A percentile compares a stretch with the other conserved stretches of the same genome.
Evolutionary conservation across 2,329 filamentous ascomycete genomes (phyloP).

Genomic region (Thelonectria discophora): DNA sequence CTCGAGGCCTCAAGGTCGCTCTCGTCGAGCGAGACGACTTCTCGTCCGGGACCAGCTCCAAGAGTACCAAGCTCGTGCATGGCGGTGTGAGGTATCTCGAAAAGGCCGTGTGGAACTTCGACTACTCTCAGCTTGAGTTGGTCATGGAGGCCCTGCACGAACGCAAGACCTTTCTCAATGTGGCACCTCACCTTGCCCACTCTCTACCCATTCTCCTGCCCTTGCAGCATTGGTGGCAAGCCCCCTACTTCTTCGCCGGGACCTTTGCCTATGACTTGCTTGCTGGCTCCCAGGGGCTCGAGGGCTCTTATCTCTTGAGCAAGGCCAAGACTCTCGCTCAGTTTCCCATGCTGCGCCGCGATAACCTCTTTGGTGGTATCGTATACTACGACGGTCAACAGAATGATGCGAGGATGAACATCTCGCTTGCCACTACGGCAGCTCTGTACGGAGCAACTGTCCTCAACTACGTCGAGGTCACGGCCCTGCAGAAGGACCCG

Average conservation of each 20-base stretch:
- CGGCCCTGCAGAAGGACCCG: slow-evolving; percentile 74
- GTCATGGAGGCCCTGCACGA: slow-evolving; percentile 85
- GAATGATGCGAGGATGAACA: slow-evolving; percentile 89
- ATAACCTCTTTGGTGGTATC: slow-evolving; percentile 77
- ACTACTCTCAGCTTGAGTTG: slow-evolving; percentile 83
- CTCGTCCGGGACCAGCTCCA: slow-evolving; percentile 81
- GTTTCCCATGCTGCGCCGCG: slow-evolving; percentile 80
- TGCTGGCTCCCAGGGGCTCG: slow-evolving; percentile 82
- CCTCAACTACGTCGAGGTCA: slow-evolving; percentile 84
- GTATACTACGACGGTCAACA: slow-evolving; percentile 90
- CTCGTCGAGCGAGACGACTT: slow-evolving; percentile 87
- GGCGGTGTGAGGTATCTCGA: slow-evolving; percentile 86
- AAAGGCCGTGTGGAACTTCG: slow-evolving; percentile 86
- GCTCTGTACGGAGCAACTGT: slow-evolving; percentile 82
- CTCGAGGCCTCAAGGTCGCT: slow-evolving; percentile 80
- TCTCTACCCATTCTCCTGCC: slow-evolving; percentile 88
- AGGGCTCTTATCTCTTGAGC: slow-evolving; percentile 83
- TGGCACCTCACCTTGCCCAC: slow-evolving; percentile 81
- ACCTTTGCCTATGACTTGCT: slow-evolving; percentile 84
- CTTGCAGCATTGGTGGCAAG: slow-evolving; percentile 84
- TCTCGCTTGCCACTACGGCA: slow-evolving; percentile 82
- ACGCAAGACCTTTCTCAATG: slow-evolving; percentile 84
- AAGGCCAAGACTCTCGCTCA: slow-evolving; percentile 79
- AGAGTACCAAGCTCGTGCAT: slow-evolving; percentile 88
- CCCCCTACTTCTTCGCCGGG: slow-evolving; percentile 75